Evolutionary conservation across 2,329 filamentous ascomycete genomes (phyloP), one percentile per base, ranked within the genome.

Genomic region (Periconia sp.): DNA sequence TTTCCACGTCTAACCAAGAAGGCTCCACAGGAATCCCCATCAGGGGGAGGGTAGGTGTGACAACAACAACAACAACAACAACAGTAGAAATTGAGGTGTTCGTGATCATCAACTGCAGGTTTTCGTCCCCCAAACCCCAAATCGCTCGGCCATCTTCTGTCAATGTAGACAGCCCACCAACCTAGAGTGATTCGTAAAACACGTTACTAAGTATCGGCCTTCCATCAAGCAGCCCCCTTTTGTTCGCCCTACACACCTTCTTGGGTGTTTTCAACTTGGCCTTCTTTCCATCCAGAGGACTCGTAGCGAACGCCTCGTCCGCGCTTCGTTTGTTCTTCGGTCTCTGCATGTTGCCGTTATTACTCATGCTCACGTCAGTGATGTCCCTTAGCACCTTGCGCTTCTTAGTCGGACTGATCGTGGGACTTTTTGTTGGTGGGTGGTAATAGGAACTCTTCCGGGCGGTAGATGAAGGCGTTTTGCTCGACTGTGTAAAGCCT

Each of bases 171-270:
- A 27, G 13, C 15, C n/a, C 10, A 11, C 33, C 15, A 37, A 37
- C 15, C 10, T 37, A 37, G 3, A 37, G 3, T 5, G 66, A 62
- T 6, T 54, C 90, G 74, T 94, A 91, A 63, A 92, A 79, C 59
- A 96, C 86, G 78, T 93, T 88, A 68, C 84, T 83, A 66, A 92
- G 79, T 51, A 95, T 81, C 35, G 85, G 83, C 64, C 85, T 85
- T 35, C 82, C 85, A 54, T 84, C 86, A 60, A 91, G 72, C 54
- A 93, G 75, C 31, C 81, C 77, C 60, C 74, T 76, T 52, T 78
- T 67, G 11, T 76, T 79, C 59, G 81, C 83, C 48, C 82, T 82
- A 0, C 86, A 85, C 44, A 85, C 79, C 64, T 83, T 86, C 59
- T 79, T 84, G 1, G 86, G 85, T 47, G 77, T 75, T 58, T 74